Evolutionary conservation across 768 basidiomycete species (phyloP), one percentile per base, ranked within the genome.

Genomic region (Lactarius akahatsu): DNA sequence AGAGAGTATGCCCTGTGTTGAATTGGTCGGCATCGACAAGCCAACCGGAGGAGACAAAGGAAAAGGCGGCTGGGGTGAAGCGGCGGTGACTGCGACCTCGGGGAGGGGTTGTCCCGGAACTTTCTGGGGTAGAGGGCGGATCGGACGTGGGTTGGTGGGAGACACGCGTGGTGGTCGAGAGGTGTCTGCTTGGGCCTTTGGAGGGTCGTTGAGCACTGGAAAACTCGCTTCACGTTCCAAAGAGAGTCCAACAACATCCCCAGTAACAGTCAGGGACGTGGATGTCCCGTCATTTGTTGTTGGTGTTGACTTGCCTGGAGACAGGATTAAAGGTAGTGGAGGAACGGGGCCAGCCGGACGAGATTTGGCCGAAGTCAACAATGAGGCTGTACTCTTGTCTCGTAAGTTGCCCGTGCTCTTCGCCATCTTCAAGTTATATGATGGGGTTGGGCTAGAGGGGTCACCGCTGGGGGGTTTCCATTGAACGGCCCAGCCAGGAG

Each of bases 401-500:
- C 70, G 68, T 32, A 71, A 63, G 60, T 56, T 69, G 60, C 66
- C 70, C 56, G 69, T 64, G 54, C 70, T 71, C 70, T 70, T 70
- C 40, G 70, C 64, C 70, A 61, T 66, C 64, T 70, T 70, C 50
- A 70, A 41, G 34, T 61, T 69, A 36, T 61, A 64, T 41, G 18
- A 47, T 56, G 67, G 67, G 18, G 20, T 47, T 41, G 69, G 67
- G 45, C 50, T 63, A n/a, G 69, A 69, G 16, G 63, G 8, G n/a
- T 64, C 71, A 36, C 70, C 63, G 26, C 59, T 63, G 7, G 45
- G 36, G 8, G 67, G 60, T 36, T 83, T 86, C 79, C 80, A 88
- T 16, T 79, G 75, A 26, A 85, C 82, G 30, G 83, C 73, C 77
- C 81, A 83, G 45, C 77, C 78, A 9, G 72, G 57, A 1, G 83